Evolutionary conservation across 805 yeast species (phyloP).

Genomic region (Metschnikowia kofuensis): DNA sequence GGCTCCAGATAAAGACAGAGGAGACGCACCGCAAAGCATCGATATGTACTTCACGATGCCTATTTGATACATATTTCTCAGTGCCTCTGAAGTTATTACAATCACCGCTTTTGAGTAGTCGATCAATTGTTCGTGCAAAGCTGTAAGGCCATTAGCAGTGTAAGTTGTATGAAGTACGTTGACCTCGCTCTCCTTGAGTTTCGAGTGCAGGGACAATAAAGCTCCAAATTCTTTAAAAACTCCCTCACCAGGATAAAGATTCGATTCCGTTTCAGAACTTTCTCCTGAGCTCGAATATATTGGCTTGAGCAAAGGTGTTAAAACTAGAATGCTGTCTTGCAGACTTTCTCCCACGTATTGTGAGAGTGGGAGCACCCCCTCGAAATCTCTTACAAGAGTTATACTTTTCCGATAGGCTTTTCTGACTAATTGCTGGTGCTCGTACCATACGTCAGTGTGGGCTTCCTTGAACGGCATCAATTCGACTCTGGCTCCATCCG

Average conservation of each 20-base stretch:
- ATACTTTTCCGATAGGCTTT: constrained; percentile 50
- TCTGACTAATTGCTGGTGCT: constrained; percentile 43
- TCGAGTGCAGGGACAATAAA: constrained; percentile 36
- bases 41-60: constrained; percentile 58
- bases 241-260: constrained; percentile 45
- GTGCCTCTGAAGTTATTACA: constrained; percentile 55
- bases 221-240: constrained; percentile 53
- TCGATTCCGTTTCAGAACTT: constrained; percentile 11
- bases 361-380: constrained; percentile 47
- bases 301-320: constrained; percentile 40
- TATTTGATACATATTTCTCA: constrained; percentile 58
- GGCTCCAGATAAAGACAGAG: constrained; percentile 20
- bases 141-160: constrained; percentile 55
- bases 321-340: constrained; percentile 29
- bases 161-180: constrained; percentile 57
- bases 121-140: constrained; percentile 51
- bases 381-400: constrained; percentile 53
- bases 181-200: constrained; percentile 26
- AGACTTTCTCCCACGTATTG: constrained; percentile 31
- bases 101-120: constrained; percentile 51
- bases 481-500: constrained; percentile 27
- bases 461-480: constrained; percentile 24
- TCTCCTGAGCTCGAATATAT: constrained; percentile 23
- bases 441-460: constrained; percentile 33
- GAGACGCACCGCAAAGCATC: constrained; percentile 50